Base-by-base conservation (phyloP, 768 basidiomycete species). In the Mycena galericulata region DNA sequence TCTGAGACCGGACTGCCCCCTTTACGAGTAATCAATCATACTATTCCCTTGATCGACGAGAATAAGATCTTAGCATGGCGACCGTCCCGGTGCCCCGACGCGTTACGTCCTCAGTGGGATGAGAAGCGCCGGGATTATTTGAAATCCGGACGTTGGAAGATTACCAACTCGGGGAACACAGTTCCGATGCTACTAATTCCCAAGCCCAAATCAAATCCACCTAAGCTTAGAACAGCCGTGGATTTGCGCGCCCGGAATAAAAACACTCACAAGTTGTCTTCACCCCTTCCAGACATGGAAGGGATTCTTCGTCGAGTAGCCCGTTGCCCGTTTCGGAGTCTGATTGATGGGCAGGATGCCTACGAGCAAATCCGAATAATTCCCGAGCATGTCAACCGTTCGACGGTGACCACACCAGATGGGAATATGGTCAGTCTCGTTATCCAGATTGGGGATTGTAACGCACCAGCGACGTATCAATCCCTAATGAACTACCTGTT, bases 31-130 rank as follows among this genome's bases (percentile, higher is more conserved):
- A 75, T 78, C 34, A 78, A 77, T 36, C 76, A 77, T 36, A 56
- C 51, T 0, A 77, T 77, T 2, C 76, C 72, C 5, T 40, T 78
- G n/a, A 74, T 77, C 20, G 74, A 78, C 47, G 68, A 71, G 29
- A 32, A 62, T 0, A 75, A 75, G n/a, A 58, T 65, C 2, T 75
- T 76, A 43, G 34, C 72, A 2, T 77, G 74, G 71, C 41, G 72
- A 24, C 75, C 74, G 15, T 76, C 75, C 3, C 6, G 68, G n/a
- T 76, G 76, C 36, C 75, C 74, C 0, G 71, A 70, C 36, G 24
- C 69, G 17, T n/a, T 74, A 38, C 15, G 49, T 4, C 49, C 49
- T 50, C 49, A 50, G 22, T 50, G 49, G 49, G 49, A 50, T 26
- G 49, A 50, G 49, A 50, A 50, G 24, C 49, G 27, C 5, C 4